These are phyloP conservation scores for Saccharomycopsis oosterbeekiorum DNA, from an alignment of 805 yeast genomes.

Conservation along the genomic window DNA sequence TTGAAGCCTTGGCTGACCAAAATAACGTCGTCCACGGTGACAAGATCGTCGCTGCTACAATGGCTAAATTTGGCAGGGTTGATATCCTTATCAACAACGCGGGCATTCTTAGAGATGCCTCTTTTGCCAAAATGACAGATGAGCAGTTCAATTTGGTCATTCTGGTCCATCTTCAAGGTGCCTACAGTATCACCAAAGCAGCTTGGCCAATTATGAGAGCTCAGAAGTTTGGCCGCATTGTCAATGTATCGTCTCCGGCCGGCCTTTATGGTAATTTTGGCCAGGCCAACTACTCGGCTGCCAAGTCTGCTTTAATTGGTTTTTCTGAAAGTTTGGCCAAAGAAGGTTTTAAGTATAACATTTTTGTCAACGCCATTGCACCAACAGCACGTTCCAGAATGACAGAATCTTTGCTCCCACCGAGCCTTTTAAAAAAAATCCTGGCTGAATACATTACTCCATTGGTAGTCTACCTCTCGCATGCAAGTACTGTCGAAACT, in stretches of 20 bases:
- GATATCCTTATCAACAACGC: slow-evolving; percentile 90
- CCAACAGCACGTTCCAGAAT: slow-evolving; percentile 93
- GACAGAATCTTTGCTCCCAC: slow-evolving; percentile 87
- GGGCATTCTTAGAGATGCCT: slow-evolving; percentile 83
- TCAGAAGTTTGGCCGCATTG: slow-evolving; percentile 79
- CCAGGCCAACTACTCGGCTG: slow-evolving; percentile 91
- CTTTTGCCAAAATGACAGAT: slow-evolving; percentile 78
- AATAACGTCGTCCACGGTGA: slow-evolving; percentile 79
- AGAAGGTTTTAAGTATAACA: slow-evolving; percentile 83
- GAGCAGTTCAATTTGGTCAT: slow-evolving; percentile 70
- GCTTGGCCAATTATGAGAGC: slow-evolving; percentile 87
- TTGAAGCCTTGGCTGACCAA: slow-evolving; percentile 87
- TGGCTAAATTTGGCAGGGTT: slow-evolving; percentile 78
- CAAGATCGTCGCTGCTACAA: slow-evolving; percentile 75
- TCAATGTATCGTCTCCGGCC: slow-evolving; percentile 96
- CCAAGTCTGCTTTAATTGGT: slow-evolving; percentile 83
- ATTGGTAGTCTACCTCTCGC: slow-evolving; percentile 69
- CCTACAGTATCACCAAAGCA: slow-evolving; percentile 72
- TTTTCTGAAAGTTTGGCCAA: slow-evolving; percentile 90
- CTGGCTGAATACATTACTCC: slow-evolving; percentile 91
- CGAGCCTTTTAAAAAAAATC: slow-evolving; percentile 68
- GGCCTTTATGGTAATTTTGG: slow-evolving; percentile 97
- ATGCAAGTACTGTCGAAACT: slow-evolving; percentile 46
- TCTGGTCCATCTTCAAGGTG: slow-evolving; percentile 85
- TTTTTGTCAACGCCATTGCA: slow-evolving; percentile 77